Evolutionary conservation across 2,329 filamentous ascomycete genomes (phyloP), one percentile per base, ranked within the genome.

Genomic region (Aspergillus aculeatinus): DNA sequence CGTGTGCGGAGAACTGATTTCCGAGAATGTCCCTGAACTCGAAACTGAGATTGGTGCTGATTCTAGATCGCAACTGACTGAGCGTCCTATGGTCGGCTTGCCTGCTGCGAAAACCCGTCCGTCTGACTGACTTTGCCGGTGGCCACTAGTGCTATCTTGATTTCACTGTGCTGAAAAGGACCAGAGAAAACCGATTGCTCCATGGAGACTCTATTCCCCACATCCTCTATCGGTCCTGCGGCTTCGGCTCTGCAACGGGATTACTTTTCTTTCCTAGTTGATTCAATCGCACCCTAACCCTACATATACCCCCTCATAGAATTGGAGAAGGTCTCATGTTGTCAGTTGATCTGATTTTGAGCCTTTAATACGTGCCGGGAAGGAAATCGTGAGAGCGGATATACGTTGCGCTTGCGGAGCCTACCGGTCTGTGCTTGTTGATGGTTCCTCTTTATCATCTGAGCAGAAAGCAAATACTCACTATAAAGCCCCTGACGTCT

Each of bases 1-100:
- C 53, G 58, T 74, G 49, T 75, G 72, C 58, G 60, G 61, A 48
- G 68, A 69, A 11, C 62, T 73, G 27, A 57, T 73, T 39, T 61
- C 67, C 7, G 64, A 64, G 6, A 63, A 69, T 48, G 66, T 64
- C 4, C 55, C 59, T 16, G 62, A 60, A 23, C 62, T 67, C 44
- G 12, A 31, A 55, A 27, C 14, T 27, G 19, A 27, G 19, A 35
- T 48, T 21, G 11, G 25, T 19, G 14, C 39, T 35, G 53, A 48
- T 25, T 33, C n/a, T 33, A 47, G n/a, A 16, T 25, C 53, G 53
- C 10, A 12, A 31, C 29, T 48, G 42, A 55, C 53, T 31, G 53
- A 35, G 19, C 12, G 25, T 31, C 25, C 53, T 47, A 19, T 33
- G n/a, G 19, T 31, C 42, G 33, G 39, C 21, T 21, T 25, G 52